Base-by-base conservation (phyloP, 2,329 filamentous ascomycete genomes). In the Colletotrichum filicis region DNA sequence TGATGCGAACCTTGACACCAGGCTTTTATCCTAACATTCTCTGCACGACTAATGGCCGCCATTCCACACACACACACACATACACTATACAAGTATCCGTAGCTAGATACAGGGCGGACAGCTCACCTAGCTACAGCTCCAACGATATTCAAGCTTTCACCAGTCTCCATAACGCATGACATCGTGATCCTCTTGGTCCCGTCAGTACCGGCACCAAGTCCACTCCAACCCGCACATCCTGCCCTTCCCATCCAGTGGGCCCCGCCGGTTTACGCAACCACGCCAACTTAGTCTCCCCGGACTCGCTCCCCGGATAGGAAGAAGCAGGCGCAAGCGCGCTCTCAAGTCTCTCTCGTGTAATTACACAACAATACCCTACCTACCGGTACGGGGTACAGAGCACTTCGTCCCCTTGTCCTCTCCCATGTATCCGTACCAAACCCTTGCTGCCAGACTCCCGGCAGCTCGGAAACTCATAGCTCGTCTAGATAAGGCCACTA, bases 101-200 rank as follows among this genome's bases (percentile, higher is more conserved):
- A 49, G 42, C 42, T 49, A 22, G 19, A 46, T 42, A 42, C 16
- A 4, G 14, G 16, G 37, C 37, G 12, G 19, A n/a, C 42, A 49
- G 42, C 42, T 49, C 16, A n/a, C 8, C 53, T 35, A 22, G 14
- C 16, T 46, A 22, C 35, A 30, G 57, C 30, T 46, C 11, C 19
- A 16, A 28, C 14, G 24, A 49, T 16, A 63, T n/a, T 69, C 60
- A 73, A 73, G 70, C 70, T 70, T 73, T 66, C 26, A 26, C 60
- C 66, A 22, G 28, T 60, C 70, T 28, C 70, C 70, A 49, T 65
- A 22, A 22, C 60, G 42, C 60, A 73, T 73, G 66, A 73, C 70
- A 73, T 73, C 42, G 70, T 52, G 37, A 46, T 60, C 70, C 16
- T 58, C 70, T 66, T 73, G 70, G 66, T 60, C 60, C 60, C 70